Base-by-base conservation (phyloP, 257 asterid species). In the Solanum microdontum region DNA sequence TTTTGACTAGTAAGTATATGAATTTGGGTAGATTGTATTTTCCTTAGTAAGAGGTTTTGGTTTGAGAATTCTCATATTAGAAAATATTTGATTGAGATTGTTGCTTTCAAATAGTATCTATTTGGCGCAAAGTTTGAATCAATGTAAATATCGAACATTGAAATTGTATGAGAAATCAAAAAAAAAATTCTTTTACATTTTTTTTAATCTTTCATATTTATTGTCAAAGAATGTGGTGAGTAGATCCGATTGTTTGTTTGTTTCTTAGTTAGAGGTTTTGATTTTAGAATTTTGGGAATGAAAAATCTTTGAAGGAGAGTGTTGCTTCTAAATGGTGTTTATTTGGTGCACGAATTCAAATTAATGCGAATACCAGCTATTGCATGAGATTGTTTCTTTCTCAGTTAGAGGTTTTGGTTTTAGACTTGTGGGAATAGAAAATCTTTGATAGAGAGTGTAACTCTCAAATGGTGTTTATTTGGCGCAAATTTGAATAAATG, bases 71-170 rank as follows among this genome's bases (percentile, higher is more conserved):
- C 4, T 21, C 11, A 1, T 8, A 21, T 0, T 7, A 3, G 1
- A 58, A 58, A 21, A 7, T 8, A 0, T 58, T 58, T 21, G 26
- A 21, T 58, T 2, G 66, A 58, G 11, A 58, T 4, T 7, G 24
- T 58, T 58, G 4, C 4, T 58, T 21, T 58, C 0, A 21, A 7
- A 58, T 8, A 8, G 1, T 3, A 0, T 58, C 0, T 58, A 21
- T 58, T 19, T 21, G 68, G 12, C 12, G 26, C 2, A 0, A 58
- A 58, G 0, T 7, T 55, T 55, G 66, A 51, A 19, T 19, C 1
- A 55, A 55, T 19, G 11, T 2, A 8, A 21, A 58, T 58, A 58
- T 3, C 4, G 3, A 0, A 58, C 0, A 58, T 19, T 0, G 2
- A 55, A 0, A 0, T 21, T 21, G 2, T 19, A 58, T 58, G 68